These are phyloP conservation scores for Parvularia atlantis DNA, from an alignment of 78 protist genomes.

Conservation along the genomic window DNA sequence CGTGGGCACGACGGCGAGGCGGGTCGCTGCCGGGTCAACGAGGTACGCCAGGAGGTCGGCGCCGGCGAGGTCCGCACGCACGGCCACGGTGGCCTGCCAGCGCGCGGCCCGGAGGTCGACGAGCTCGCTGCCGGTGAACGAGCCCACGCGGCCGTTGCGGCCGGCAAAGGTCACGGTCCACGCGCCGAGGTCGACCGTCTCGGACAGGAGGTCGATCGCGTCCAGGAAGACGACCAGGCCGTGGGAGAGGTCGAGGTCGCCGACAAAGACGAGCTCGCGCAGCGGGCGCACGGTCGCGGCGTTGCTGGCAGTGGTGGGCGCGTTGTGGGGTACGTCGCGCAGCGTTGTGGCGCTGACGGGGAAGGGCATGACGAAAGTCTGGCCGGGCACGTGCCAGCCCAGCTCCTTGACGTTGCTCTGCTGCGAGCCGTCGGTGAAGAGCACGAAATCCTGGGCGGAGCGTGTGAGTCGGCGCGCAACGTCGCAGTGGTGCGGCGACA, in stretches of 20 bases:
- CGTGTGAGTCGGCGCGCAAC: not conserved
- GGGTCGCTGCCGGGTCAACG: not conserved
- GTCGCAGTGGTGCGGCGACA: not conserved
- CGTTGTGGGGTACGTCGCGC: not conserved
- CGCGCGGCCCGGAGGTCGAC: not conserved
- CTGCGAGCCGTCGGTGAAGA: too few species aligned
- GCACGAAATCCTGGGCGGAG: not conserved
- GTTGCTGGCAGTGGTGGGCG: not conserved
- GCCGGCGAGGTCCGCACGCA: not conserved
- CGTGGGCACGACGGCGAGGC: not conserved
- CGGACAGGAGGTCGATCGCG: not conserved
- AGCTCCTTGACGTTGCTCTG: too few species aligned
- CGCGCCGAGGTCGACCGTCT: not conserved
- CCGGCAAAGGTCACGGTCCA: not conserved
- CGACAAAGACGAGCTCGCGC: not conserved
- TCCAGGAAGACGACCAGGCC: not conserved
- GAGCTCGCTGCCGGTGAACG: not conserved
- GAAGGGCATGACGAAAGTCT: not conserved
- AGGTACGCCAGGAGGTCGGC: not conserved
- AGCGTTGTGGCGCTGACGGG: not conserved
- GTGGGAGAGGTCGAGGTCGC: not conserved
- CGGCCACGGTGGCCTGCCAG: not conserved
- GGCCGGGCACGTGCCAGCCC: too few species aligned
- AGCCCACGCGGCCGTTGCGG: not conserved
- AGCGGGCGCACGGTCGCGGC: not conserved